Base-by-base conservation (phyloP, 2,329 filamentous ascomycete genomes). In the Calonectria henricotiae region DNA sequence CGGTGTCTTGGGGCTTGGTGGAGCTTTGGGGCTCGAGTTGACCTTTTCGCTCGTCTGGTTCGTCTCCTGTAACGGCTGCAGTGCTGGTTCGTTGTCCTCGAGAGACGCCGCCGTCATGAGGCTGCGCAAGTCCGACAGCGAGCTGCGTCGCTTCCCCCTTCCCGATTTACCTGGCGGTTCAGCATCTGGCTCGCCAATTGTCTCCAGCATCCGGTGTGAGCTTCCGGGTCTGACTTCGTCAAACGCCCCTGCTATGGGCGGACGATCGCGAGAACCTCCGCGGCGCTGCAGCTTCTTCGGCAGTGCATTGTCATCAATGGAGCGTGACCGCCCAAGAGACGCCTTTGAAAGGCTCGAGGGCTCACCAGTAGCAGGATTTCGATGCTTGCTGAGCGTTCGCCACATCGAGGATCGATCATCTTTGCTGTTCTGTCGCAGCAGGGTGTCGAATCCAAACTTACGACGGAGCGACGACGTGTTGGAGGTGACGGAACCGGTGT, bases 341-440 rank as follows among this genome's bases (percentile, higher is more conserved):
- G 86, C 90, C 80, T 91, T 94, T 3, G 93, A 92, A 44, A 94
- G 81, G 80, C 89, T 94, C 17, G 88, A 84, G 54, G 83, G 82
- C 71, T 91, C 94, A 75, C 85, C 90, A 65, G 85, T 90, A 71
- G 85, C 88, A 35, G 87, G 83, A 75, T 88, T 83, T 65, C 92
- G 88, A 84, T 94, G 88, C 84, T 97, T 98, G 86, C 95, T 97
- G 74, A 98, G 84, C n/a, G 90, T 95, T 66, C 95, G 90, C 90
- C 95, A 95, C 25, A 98, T 90, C 0, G 94, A 96, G 47, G 91
- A 87, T 43, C 94, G 90, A 74, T 94, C 93, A 25, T 87, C 89
- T 80, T 92, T 96, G 84, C 93, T 95, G 77, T 93, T 95, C 76
- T 96, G 93, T 66, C 94, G 89, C 44, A 94, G 87, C 35, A 97